phyloP scores from a whole-genome alignment of 495 filamentous ascomycete species.

The Margaritispora aquatica region DNA sequence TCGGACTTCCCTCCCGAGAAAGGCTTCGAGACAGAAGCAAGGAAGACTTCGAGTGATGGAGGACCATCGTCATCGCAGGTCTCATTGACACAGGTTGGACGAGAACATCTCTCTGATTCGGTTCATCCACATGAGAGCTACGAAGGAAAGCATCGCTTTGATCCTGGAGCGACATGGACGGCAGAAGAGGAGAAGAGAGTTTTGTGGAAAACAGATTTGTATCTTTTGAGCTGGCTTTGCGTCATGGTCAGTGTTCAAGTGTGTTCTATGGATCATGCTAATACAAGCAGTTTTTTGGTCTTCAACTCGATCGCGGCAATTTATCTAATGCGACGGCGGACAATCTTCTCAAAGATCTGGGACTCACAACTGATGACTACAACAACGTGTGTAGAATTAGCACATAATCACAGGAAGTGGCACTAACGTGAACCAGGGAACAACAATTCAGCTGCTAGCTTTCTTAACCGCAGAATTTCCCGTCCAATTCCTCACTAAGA shows the following conservation, averaged over 20 bases:
- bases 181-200: conserved; percentile 45
- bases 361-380: conserved; percentile 65
- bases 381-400: conserved; percentile 57
- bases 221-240: conserved; percentile 38
- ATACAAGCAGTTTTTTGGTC: conserved; percentile 60
- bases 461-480: conserved; percentile 68
- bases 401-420: conserved; percentile 34
- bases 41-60: neutral
- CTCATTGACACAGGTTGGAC: neutral
- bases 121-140: conserved; percentile 23
- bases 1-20: conserved; percentile 4
- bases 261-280: too few species aligned
- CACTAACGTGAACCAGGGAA: neutral
- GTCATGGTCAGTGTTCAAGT: conserved; percentile 25
- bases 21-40: neutral
- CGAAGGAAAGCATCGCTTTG: conserved; percentile 45
- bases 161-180: conserved; percentile 46
- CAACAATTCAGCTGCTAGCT: conserved; percentile 57
- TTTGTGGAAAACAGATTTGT: conserved; percentile 45
- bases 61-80: conserved; percentile 4
- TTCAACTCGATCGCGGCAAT: conserved; percentile 77
- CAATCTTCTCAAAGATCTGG: conserved; percentile 52
- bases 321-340: conserved; percentile 65
- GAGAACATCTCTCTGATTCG: conserved; percentile 5
- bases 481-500: conserved; percentile 67